Conservation (phyloP, 1,284 basidiomycete species). For the Rhodotorula sp. region DNA sequence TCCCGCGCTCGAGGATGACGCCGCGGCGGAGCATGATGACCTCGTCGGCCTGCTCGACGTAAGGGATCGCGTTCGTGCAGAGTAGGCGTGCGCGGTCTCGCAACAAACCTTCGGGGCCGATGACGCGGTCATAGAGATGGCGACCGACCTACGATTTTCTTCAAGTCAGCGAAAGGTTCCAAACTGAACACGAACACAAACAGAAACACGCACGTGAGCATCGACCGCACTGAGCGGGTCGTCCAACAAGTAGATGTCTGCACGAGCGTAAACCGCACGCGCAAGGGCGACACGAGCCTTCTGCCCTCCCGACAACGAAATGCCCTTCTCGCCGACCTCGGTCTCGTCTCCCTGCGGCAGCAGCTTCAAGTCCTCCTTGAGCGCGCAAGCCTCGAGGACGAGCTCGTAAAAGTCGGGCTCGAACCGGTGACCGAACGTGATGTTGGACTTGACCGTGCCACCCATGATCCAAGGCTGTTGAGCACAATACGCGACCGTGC, state of each 20-base stretch:
- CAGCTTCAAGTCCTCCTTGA: slow-evolving; percentile 73
- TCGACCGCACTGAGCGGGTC: slow-evolving; percentile 62
- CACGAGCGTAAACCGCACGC: slow-evolving; percentile 70
- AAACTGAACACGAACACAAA: too few relatives aligned
- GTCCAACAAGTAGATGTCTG: slow-evolving; percentile 64
- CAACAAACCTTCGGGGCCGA: slow-evolving; percentile 83
- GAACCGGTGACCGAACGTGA: slow-evolving; percentile 83
- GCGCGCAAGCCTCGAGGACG: slow-evolving; percentile 68
- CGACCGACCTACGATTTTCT: slow-evolving; percentile 30
- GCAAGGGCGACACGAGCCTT: slow-evolving; percentile 80
- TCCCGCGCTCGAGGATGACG: slow-evolving; percentile 68
- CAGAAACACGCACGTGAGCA: slow-evolving; percentile 61
- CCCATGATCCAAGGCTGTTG: slow-evolving; percentile 83
- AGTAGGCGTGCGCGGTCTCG: slow-evolving; percentile 80
- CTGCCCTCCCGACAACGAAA: slow-evolving; percentile 54
- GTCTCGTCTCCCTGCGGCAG: slow-evolving; percentile 68
- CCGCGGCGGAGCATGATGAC: slow-evolving; percentile 78
- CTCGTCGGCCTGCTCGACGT: slow-evolving; percentile 74
- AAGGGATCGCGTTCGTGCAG: slow-evolving; percentile 86
- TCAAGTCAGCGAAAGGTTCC: background rate
- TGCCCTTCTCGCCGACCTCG: slow-evolving; percentile 74
- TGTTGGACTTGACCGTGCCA: slow-evolving; percentile 85
- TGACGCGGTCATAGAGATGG: slow-evolving; percentile 69
- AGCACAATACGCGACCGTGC: slow-evolving; percentile 78
- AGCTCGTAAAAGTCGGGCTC: slow-evolving; percentile 60